These are phyloP conservation scores for Mortierella sp. DNA, from an alignment of 371 early-diverging fungal species.

Conservation along the genomic window DNA sequence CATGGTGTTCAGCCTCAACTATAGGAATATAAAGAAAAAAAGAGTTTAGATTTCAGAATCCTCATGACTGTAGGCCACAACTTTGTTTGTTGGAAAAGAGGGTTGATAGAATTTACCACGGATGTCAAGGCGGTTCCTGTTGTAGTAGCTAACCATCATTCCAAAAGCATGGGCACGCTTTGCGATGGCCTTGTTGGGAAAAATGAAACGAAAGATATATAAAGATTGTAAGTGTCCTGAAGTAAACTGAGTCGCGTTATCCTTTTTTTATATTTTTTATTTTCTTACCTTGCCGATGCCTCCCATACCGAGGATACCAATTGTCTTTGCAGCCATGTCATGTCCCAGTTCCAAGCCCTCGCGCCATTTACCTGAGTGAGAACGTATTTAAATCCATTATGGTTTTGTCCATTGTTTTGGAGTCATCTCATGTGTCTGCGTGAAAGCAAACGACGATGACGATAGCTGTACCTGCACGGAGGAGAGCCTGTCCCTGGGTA, in stretches of 20 bases:
- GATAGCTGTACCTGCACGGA: constrained; percentile 58
- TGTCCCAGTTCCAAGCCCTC: constrained; percentile 57
- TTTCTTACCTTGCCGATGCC: constrained; percentile 63
- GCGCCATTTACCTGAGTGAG: constrained; percentile 56
- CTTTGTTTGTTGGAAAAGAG: no score
- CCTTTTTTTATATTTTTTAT: no score
- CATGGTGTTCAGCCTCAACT: constrained; percentile 49
- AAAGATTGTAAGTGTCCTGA: no score
- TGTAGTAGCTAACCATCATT: constrained; percentile 68
- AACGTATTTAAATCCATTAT: not conserved
- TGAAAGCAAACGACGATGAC: no score
- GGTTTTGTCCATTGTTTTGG: not conserved
- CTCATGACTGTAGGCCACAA: no score
- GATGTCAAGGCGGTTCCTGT: constrained; percentile 57
- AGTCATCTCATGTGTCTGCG: no score
- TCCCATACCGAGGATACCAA: constrained; percentile 71
- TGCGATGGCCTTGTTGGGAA: constrained; percentile 60
- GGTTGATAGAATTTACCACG: constrained; percentile 46
- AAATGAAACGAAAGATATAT: not conserved
- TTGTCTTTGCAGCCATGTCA: constrained; percentile 60
- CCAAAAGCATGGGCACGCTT: constrained; percentile 69
- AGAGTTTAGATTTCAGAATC: not conserved
- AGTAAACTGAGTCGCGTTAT: no score
- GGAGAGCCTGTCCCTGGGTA: constrained; percentile 52
- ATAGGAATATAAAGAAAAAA: not conserved